phyloP scores from a whole-genome alignment of 2,329 filamentous ascomycete species.

The Cladobotryum mycophilum region DNA sequence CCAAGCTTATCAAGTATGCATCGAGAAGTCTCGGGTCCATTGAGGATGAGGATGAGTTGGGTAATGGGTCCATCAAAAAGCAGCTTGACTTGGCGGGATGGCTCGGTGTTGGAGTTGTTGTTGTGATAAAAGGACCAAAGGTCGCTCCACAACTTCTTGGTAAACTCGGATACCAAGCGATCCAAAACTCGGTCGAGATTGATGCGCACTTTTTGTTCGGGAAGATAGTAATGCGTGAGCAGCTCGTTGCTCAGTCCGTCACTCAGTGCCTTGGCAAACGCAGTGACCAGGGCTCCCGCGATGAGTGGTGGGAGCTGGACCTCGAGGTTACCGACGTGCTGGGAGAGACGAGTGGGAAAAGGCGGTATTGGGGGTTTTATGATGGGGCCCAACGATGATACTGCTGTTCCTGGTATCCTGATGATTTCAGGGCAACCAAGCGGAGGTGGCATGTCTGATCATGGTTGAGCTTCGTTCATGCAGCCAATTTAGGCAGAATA shows the following conservation, averaged over 20 bases:
- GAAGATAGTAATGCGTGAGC: constrained; percentile 32
- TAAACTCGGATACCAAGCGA: constrained; percentile 28
- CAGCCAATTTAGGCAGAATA: no score
- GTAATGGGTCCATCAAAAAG: constrained; percentile 33
- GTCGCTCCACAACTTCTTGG: constrained; percentile 29
- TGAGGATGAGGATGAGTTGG: constrained; percentile 31
- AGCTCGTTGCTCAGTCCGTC: constrained; percentile 31
- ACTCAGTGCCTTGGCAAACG: constrained; percentile 30
- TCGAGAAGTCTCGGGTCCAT: constrained; percentile 29
- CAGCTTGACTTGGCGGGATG: constrained; percentile 25
- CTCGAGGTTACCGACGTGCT: constrained; percentile 24
- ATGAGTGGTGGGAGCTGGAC: constrained; percentile 31
- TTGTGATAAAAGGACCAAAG: constrained; percentile 28
- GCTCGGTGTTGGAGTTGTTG: constrained; percentile 15
- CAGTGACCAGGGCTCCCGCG: constrained; percentile 27
- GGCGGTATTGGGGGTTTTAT: constrained; percentile 30
- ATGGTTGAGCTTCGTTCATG: constrained; percentile 14
- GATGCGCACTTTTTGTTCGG: constrained; percentile 25
- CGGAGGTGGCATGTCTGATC: constrained; percentile 25
- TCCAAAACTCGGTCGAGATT: constrained; percentile 32
- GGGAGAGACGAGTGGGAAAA: constrained; percentile 22
- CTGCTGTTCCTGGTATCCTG: constrained; percentile 17
- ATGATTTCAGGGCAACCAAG: constrained; percentile 20
- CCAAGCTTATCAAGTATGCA: constrained; percentile 30
- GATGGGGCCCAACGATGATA: constrained; percentile 5